Conservation (phyloP, 257 asterid species). For the Petunia secreta region DNA sequence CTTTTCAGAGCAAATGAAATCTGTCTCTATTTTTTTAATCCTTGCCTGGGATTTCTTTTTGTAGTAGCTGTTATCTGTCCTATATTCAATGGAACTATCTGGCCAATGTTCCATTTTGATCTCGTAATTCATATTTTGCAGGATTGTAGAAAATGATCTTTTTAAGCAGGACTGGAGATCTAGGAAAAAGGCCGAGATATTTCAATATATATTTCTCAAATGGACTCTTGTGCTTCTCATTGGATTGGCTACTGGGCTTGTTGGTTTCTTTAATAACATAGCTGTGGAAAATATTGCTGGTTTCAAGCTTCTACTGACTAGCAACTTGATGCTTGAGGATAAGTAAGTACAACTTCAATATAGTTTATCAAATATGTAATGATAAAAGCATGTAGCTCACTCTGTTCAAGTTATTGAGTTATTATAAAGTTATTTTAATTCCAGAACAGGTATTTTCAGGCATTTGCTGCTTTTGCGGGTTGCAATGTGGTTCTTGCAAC, state of each 20-base stretch:
- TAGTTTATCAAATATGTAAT: not conserved
- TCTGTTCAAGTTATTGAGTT: constrained; percentile 28
- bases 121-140: constrained; percentile 35
- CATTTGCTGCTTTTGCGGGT: constrained; percentile 76
- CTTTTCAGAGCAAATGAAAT: not conserved
- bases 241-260: constrained; percentile 77
- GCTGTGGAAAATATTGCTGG: constrained; percentile 96
- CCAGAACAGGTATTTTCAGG: constrained; percentile 62
- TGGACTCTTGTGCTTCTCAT: constrained; percentile 95
- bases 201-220: constrained; percentile 80
- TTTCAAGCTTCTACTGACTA: constrained; percentile 68
- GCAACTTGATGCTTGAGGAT: constrained; percentile 63
- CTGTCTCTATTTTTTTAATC: not conserved
- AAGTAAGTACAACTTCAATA: constrained; percentile 54
- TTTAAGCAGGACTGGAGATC: constrained; percentile 98
- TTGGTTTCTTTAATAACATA: constrained; percentile 83
- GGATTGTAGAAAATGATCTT: constrained; percentile 88
- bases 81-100: not conserved
- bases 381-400: not conserved
- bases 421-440: constrained; percentile 32
- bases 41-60: not conserved
- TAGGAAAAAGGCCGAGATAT: constrained; percentile 71
- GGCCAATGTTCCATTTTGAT: not conserved
- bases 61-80: not conserved
- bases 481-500: constrained; percentile 59